Percentiles rank a stretch among this genome's conserved stretches.
Conservation (phyloP, 108 stramenopile genomes). For the Nannochloropsis oceanica region DNA sequence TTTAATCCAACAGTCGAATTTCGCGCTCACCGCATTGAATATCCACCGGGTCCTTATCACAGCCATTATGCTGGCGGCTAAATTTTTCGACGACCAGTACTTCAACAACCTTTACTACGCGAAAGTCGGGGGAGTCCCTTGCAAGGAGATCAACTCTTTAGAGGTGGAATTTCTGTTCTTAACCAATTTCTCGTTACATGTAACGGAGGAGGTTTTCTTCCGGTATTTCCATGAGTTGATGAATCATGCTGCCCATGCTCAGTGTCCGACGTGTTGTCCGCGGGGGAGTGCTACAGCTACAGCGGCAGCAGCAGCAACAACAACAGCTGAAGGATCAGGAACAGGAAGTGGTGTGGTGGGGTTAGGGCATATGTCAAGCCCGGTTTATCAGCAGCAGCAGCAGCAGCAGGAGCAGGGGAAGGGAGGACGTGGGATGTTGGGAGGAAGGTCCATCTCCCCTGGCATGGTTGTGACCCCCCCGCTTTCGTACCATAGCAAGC, state of each 20-base stretch:
- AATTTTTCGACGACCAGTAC: constrained; percentile 98
- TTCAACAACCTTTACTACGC: constrained; percentile 98
- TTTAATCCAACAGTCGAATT: constrained; percentile 78
- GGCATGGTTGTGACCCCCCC: background rate
- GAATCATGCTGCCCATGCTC: constrained; percentile 13
- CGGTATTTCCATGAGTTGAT: constrained; percentile 21
- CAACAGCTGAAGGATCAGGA: constrained; percentile 1
- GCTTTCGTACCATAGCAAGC: background rate
- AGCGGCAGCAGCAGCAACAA: constrained; percentile 7
- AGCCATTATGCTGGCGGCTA: constrained; percentile 78
- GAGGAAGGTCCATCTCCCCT: background rate
- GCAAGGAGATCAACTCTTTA: constrained; percentile 62
- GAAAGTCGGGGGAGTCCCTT: constrained; percentile 56
- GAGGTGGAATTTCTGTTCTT: constrained; percentile 88
- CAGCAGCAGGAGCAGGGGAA: constrained; percentile 7
- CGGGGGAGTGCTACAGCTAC: background rate
- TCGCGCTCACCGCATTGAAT: constrained; percentile 70
- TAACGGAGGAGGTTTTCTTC: constrained; percentile 42
- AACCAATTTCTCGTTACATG: constrained; percentile 84
- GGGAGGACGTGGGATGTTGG: background rate
- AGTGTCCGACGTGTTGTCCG: background rate
- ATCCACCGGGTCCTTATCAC: constrained; percentile 93
- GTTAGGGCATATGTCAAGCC: background rate
- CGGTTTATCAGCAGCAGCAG: constrained; percentile 10
- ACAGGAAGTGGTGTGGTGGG: background rate